phyloP scores from a whole-genome alignment of 2,329 filamentous ascomycete genomes.

The Bipolaris oryzae region DNA sequence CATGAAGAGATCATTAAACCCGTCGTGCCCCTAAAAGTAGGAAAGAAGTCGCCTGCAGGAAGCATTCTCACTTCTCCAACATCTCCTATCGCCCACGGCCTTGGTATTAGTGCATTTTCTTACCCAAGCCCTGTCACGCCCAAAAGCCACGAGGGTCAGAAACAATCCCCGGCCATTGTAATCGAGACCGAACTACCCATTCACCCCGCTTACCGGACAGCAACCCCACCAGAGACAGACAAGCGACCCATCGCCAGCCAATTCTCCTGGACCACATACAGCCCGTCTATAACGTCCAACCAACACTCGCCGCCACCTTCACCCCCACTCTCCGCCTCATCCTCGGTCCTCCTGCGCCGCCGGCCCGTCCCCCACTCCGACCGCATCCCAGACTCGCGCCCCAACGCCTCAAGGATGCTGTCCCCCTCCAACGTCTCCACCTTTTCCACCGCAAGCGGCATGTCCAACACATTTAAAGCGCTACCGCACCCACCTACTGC shows the following conservation, averaged over 20 bases:
- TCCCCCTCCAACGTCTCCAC: conserved; percentile 19
- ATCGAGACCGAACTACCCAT: conserved; percentile 21
- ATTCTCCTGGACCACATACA: conserved; percentile 43
- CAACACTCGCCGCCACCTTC: conserved; percentile 52
- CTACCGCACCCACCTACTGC: conserved; percentile 47
- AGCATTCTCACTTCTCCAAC: conserved; percentile 41
- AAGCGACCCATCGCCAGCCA: conserved; percentile 30
- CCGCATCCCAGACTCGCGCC: conserved; percentile 17
- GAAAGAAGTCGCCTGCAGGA: conserved; percentile 44
- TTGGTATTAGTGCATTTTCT: conserved; percentile 32
- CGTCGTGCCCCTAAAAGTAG: conserved; percentile 51
- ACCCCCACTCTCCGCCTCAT: conserved; percentile 44
- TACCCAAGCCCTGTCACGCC: conserved; percentile 42
- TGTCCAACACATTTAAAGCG: conserved; percentile 43
- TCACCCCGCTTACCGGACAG: conserved; percentile 24
- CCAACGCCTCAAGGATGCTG: conserved; percentile 20
- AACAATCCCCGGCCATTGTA: conserved; percentile 18
- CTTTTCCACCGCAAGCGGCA: conserved; percentile 29
- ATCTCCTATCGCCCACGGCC: conserved; percentile 31
- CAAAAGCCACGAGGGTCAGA: conserved; percentile 26
- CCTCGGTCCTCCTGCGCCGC: conserved; percentile 40
- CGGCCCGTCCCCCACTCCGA: conserved; percentile 39
- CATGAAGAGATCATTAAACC: conserved; percentile 52
- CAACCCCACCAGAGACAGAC: conserved; percentile 37
- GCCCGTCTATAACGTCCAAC: conserved; percentile 46